Evolutionary conservation across 176 grass and related monocot species (phyloP).

Genomic region (Lolium perenne): DNA sequence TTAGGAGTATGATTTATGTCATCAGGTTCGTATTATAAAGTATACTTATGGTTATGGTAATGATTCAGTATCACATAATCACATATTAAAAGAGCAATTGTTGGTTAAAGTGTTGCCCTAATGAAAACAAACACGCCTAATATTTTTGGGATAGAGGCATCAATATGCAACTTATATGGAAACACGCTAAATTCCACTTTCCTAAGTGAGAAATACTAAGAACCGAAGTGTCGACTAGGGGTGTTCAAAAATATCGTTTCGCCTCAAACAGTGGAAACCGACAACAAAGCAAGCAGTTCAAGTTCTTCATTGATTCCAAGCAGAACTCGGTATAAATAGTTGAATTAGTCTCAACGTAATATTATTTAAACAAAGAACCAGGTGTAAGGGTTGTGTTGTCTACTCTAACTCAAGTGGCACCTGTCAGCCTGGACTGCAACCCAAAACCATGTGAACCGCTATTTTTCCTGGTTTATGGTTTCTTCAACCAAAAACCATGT

Average conservation of each 20-base stretch:
- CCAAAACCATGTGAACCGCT: neutral
- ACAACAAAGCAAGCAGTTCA: neutral
- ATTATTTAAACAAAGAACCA: slow-evolving; percentile 10
- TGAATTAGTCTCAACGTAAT: neutral
- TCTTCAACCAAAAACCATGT: neutral
- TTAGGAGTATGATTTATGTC: no score
- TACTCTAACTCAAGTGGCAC: neutral
- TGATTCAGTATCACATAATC: no score
- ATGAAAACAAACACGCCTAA: no score
- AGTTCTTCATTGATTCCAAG: neutral
- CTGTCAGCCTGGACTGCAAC: neutral
- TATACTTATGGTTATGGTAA: no score
- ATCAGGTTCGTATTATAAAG: no score
- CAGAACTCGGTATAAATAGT: neutral
- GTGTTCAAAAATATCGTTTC: neutral
- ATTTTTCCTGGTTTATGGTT: neutral
- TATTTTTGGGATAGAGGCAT: no score
- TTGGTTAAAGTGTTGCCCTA: no score
- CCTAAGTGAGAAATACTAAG: no score
- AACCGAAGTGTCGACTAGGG: neutral
- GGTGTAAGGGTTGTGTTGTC: neutral
- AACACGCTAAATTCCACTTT: no score
- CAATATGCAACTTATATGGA: neutral
- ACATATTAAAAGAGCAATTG: no score
- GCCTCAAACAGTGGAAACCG: neutral